Evolutionary conservation across 495 filamentous ascomycete species (phyloP).

Genomic region (Alectoria sarmentosa): DNA sequence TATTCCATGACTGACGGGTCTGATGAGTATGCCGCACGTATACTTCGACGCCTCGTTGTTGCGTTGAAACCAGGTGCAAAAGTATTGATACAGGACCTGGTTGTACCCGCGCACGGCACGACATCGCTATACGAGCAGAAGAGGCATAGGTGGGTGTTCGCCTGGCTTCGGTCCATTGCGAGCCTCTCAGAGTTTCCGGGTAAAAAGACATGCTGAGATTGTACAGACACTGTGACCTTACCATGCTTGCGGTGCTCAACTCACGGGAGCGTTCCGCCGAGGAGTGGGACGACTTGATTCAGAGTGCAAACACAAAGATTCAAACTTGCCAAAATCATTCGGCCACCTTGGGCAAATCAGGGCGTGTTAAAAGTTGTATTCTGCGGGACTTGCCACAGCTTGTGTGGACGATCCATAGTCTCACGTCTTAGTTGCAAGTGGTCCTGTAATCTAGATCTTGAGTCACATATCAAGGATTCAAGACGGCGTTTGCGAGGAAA

Average conservation of each 20-base stretch:
- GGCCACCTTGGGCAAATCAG: not conserved
- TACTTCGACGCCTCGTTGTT: not conserved
- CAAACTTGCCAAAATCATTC: not conserved
- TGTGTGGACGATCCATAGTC: too few relatives aligned
- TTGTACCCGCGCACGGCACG: not conserved
- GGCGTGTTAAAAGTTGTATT: not conserved
- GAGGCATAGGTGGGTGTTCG: not conserved
- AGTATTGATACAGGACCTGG: not conserved
- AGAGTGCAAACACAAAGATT: not conserved
- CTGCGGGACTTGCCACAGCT: not conserved
- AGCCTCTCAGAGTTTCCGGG: not conserved
- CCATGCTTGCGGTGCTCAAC: not conserved
- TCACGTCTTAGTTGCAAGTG: too few relatives aligned
- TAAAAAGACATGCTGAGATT: not conserved
- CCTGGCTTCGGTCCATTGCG: not conserved
- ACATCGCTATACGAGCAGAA: not conserved
- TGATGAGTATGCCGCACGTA: not conserved
- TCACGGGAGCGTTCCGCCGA: not conserved
- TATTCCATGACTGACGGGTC: slow-evolving; percentile 6
- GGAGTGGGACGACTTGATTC: not conserved
- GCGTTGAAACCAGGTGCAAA: not conserved
- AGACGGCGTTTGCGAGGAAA: too few relatives aligned
- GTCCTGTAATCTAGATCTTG: too few relatives aligned
- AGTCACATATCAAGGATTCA: too few relatives aligned
- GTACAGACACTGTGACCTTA: not conserved